Conservation (phyloP, 768 basidiomycete genomes). For the Leucosporidium creatinivorum region DNA sequence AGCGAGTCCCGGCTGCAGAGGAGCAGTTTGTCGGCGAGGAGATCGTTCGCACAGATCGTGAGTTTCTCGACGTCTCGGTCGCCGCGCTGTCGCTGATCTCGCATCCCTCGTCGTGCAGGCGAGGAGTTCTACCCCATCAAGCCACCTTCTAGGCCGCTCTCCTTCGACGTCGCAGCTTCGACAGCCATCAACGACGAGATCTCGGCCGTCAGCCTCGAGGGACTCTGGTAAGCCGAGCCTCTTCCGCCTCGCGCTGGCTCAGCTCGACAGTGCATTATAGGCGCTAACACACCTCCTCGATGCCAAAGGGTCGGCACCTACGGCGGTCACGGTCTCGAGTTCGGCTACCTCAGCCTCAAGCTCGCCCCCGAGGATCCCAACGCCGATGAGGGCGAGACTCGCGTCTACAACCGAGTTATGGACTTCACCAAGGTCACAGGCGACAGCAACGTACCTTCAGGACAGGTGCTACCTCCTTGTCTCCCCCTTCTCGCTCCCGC, state of each 20-base stretch:
- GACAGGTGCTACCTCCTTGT: neutral
- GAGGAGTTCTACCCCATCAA: constrained; percentile 27
- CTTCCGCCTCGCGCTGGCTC: neutral
- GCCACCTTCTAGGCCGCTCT: constrained; percentile 8
- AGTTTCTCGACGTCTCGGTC: too few species aligned
- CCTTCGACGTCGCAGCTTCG: neutral
- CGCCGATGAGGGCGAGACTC: neutral
- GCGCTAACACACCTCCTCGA: too few species aligned
- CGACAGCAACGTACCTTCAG: constrained; percentile 29
- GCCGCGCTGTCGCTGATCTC: too few species aligned
- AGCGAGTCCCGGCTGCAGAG: neutral
- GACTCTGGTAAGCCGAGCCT: constrained; percentile 13
- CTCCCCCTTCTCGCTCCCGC: neutral
- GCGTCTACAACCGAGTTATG: neutral
- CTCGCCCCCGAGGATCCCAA: neutral
- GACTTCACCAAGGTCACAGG: constrained; percentile 30
- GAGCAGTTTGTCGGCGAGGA: neutral
- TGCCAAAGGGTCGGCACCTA: constrained; percentile 31
- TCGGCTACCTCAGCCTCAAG: constrained; percentile 15
- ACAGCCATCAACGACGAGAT: constrained; percentile 4
- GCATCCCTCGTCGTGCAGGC: too few species aligned
- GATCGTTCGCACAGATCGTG: neutral
- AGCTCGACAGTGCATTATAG: too few species aligned
- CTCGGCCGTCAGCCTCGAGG: constrained; percentile 14
- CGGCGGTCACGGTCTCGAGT: constrained; percentile 30